Evolutionary conservation across 768 basidiomycete species (phyloP), one percentile per base, ranked within the genome.

Genomic region (Dacryopinax spathularia): DNA sequence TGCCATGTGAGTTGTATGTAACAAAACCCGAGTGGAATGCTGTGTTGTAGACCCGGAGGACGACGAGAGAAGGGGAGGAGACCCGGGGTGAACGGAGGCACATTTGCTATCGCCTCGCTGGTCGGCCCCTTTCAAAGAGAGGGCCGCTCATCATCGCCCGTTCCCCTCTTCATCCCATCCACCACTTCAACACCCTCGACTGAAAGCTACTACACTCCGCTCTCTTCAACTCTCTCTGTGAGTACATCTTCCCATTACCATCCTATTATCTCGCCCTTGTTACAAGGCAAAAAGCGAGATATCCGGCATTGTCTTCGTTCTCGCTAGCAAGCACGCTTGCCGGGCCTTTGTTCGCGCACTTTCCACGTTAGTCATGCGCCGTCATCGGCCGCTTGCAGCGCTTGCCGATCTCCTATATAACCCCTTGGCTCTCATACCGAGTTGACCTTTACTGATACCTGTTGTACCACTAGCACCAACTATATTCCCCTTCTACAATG

Each of bases 401-500:
- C 48, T 56, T 56, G 22, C 7, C 3, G n/a, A n/a, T n/a, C n/a
- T 29, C 13, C 48, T 56, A 56, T 56, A 56, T 56, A 56, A 56
- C 12, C 48, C 48, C 29, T 20, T 56, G 48, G 2, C 48, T 25
- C 48, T 22, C 25, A 13, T 6, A 34, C 15, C 31, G 31, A 16
- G 36, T 25, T 61, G 10, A 12, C 33, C 7, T 37, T 6, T 37
- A 31, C 33, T 60, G 56, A 60, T 27, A 18, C 3, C 33, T 34
- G 5, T 5, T 34, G 39, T 7, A 41, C 48, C 29, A 3, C 12
- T 29, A 56, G 48, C 56, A 39, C 33, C 61, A 62, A 22, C 37
- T 31, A 34, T 10, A 33, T 62, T 18, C 64, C 29, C 34, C 34
- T 48, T 60, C 22, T 41, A 59, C 70, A 70, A 97, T 97, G 95